Conservation (phyloP, 2,329 filamentous ascomycete species). For the Daldinia sp. region DNA sequence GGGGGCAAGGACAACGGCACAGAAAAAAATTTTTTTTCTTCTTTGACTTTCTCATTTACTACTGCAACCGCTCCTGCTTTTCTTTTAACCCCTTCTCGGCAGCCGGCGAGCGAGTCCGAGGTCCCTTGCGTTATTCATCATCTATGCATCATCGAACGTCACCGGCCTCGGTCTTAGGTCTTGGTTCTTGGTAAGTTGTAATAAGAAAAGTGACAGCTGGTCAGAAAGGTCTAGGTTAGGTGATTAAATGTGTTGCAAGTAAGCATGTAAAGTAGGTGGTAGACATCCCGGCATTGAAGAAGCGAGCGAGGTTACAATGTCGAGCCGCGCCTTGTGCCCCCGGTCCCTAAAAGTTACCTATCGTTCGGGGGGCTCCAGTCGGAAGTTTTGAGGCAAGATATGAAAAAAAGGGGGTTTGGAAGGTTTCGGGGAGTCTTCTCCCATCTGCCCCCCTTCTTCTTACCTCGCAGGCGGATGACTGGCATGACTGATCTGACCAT, state of each 20-base stretch:
- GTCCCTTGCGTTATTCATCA: conserved; percentile 38
- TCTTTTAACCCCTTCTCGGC: conserved; percentile 30
- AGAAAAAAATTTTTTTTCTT: conserved; percentile 13
- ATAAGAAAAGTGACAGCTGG: conserved; percentile 23
- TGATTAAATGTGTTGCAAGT: conserved; percentile 16
- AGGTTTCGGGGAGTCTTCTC: conserved; percentile 6
- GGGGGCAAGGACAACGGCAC: neutral
- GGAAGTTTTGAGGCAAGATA: conserved; percentile 31
- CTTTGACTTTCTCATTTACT: conserved; percentile 12
- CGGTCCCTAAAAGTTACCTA: conserved; percentile 20
- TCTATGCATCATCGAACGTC: conserved; percentile 39
- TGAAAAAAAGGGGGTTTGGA: neutral
- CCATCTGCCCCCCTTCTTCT: conserved; percentile 4
- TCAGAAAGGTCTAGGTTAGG: conserved; percentile 20
- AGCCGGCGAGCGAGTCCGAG: conserved; percentile 19
- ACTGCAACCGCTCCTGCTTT: conserved; percentile 14
- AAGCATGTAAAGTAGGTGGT: conserved; percentile 12
- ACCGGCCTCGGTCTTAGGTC: conserved; percentile 17
- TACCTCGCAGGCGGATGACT: conserved; percentile 35
- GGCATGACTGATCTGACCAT: conserved; percentile 33
- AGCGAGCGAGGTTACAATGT: conserved; percentile 36
- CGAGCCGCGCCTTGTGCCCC: conserved; percentile 20
- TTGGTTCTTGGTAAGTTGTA: conserved; percentile 9
- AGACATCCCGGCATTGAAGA: conserved; percentile 34
- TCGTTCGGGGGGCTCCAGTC: conserved; percentile 23